Evolutionary conservation across 768 basidiomycete species (phyloP).

Genomic region (Rhodotorula babjevae): DNA sequence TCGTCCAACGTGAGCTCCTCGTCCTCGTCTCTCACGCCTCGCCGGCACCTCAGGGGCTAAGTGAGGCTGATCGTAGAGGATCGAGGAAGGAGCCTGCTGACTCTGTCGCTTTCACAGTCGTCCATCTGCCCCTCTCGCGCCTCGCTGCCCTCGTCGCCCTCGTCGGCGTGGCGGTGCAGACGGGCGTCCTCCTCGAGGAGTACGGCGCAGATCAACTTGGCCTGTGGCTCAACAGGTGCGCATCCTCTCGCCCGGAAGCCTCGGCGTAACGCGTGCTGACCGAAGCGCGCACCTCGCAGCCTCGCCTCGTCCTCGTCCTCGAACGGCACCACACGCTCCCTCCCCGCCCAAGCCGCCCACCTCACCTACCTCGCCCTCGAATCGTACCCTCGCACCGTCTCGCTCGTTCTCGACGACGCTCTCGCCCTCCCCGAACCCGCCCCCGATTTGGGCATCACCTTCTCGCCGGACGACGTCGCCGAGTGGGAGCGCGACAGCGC

Average conservation of each 20-base stretch:
- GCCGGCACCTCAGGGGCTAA: too few relatives aligned
- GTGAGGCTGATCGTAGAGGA: too few relatives aligned
- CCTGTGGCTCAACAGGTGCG: neutral
- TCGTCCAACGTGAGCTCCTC: neutral
- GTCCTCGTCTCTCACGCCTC: neutral
- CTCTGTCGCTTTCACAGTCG: neutral
- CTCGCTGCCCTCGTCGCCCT: neutral
- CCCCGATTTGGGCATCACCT: neutral
- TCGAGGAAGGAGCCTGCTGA: too few relatives aligned
- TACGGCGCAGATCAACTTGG: neutral
- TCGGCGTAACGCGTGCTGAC: neutral
- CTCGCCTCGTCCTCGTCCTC: neutral
- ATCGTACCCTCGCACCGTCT: neutral
- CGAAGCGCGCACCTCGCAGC: too few relatives aligned
- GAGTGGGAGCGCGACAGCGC: neutral
- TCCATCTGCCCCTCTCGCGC: neutral
- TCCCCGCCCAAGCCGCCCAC: neutral
- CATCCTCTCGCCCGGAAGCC: neutral
- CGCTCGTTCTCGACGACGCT: neutral
- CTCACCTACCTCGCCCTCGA: neutral
- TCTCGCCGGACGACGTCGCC: neutral
- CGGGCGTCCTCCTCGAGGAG: neutral
- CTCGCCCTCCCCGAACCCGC: neutral
- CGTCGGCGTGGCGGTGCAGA: neutral
- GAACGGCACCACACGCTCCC: neutral